Base-by-base conservation (phyloP, 257 asterid genomes). In the Solanum pennellii region DNA sequence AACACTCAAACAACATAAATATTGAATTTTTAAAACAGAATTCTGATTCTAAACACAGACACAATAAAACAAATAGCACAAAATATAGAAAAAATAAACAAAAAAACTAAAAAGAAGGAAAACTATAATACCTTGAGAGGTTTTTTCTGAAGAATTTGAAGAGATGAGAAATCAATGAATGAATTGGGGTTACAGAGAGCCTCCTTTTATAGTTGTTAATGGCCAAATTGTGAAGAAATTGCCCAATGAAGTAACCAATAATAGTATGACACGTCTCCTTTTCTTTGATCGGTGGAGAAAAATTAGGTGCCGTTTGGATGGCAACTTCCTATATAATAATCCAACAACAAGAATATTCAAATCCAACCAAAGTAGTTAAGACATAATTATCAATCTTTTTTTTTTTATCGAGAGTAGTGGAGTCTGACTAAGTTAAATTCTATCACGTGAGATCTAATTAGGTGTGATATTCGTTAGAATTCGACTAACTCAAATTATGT, bases 181-280 rank as follows among this genome's bases (percentile, higher is more conserved):
- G 47, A 77, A 84, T 76, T 11, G 1, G 2, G 15, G 41, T 14
- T 1, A 29, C 20, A 20, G 15, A 49, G 69, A 31, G 12, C 12
- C 45, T 47, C 31, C 13, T 83, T 90, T 90, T 90, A 92, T 76
- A 90, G 93, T 60, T 13, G 86, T 1, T 65, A 21, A 45, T 12
- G 39, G 83, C 93, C 89, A 90, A 69, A 89, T 88, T 77, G 7
- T 11, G 42, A 85, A 66, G 89, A 87, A 79, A 80, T 21, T 13
- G 90, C 88, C 88, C 14, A 0, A 5, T 1, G 7, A 0, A 1
- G 2, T 5, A 7, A 18, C 94, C 87, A 8, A 90, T 91, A 0
- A 29, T 0, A 7, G 9, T 0, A 3, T 0, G 89, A 29, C 94
- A 90, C 92, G 88, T 92, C 88, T 87, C 27, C 2, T 0, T 3